A percentile compares a stretch with the other conserved stretches of the same genome.
These are phyloP conservation scores for Suhomyces taliae DNA, from an alignment of 1,139 yeast genomes.

Conservation along the genomic window DNA sequence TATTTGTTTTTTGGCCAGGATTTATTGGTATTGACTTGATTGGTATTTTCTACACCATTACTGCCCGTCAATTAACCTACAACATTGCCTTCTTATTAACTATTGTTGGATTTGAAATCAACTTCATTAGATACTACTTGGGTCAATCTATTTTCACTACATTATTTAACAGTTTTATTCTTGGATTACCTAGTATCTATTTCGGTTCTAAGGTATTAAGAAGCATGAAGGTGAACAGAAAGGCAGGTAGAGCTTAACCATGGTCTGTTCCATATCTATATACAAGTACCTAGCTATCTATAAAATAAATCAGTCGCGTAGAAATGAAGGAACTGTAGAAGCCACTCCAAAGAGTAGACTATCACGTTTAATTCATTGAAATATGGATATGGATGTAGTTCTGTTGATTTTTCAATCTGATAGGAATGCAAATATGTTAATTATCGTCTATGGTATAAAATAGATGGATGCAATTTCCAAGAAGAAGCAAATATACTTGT, in stretches of 20 bases:
- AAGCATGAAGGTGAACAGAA: constrained; percentile 35
- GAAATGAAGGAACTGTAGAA: too few species aligned
- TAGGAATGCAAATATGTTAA: too few species aligned
- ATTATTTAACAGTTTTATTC: constrained; percentile 48
- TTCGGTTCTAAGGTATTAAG: constrained; percentile 67
- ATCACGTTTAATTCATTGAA: too few species aligned
- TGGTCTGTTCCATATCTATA: not conserved
- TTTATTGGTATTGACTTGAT: constrained; percentile 48
- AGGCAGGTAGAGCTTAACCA: constrained; percentile 24
- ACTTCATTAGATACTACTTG: constrained; percentile 67
- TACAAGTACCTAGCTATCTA: not conserved
- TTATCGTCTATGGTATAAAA: too few species aligned
- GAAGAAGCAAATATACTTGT: not conserved
- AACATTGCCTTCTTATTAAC: constrained; percentile 53
- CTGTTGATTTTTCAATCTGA: too few species aligned
- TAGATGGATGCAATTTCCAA: not conserved
- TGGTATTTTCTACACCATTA: constrained; percentile 29
- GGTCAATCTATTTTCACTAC: constrained; percentile 74
- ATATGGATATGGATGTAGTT: too few species aligned
- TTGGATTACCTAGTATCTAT: constrained; percentile 58
- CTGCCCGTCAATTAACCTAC: constrained; percentile 28
- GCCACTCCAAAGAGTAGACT: too few species aligned
- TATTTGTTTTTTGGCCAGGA: constrained; percentile 50
- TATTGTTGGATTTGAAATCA: constrained; percentile 59
- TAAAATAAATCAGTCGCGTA: not conserved